phyloP scores from a whole-genome alignment of 176 grass and related monocot species.

The Typha latifolia region DNA sequence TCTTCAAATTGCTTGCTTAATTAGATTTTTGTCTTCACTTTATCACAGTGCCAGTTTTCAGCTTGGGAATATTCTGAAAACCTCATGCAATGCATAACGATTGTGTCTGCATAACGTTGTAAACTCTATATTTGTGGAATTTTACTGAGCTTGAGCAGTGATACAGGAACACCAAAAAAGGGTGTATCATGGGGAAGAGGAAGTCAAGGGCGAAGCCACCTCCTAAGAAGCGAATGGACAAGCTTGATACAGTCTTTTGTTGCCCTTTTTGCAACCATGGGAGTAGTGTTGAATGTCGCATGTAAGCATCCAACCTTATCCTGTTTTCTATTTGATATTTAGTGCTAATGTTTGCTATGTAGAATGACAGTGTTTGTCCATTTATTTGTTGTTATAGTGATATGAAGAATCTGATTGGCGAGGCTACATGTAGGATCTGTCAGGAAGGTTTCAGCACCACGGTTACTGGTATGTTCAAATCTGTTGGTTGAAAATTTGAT shows the following conservation, averaged over 20 bases:
- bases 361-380: background rate
- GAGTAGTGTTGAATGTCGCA: slow-evolving; percentile 57
- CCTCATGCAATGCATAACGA: too few species aligned
- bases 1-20: too few species aligned
- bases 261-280: slow-evolving; percentile 82
- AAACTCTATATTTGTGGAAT: background rate
- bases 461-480: slow-evolving; percentile 42
- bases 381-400: slow-evolving; percentile 40
- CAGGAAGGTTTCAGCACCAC: slow-evolving; percentile 80
- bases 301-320: slow-evolving; percentile 24
- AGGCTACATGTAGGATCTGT: slow-evolving; percentile 73
- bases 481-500: background rate
- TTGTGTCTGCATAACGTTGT: background rate
- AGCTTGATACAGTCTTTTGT: slow-evolving; percentile 60
- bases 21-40: too few species aligned
- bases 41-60: too few species aligned
- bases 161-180: slow-evolving; percentile 24
- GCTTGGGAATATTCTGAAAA: background rate
- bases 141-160: slow-evolving; percentile 22
- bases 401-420: slow-evolving; percentile 77
- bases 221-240: slow-evolving; percentile 77
- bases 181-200: slow-evolving; percentile 57
- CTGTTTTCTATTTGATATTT: background rate
- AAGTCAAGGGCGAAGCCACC: slow-evolving; percentile 61
- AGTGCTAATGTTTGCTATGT: background rate